Conservation (phyloP, 2,329 filamentous ascomycete genomes). For the Fulvia fulva region DNA sequence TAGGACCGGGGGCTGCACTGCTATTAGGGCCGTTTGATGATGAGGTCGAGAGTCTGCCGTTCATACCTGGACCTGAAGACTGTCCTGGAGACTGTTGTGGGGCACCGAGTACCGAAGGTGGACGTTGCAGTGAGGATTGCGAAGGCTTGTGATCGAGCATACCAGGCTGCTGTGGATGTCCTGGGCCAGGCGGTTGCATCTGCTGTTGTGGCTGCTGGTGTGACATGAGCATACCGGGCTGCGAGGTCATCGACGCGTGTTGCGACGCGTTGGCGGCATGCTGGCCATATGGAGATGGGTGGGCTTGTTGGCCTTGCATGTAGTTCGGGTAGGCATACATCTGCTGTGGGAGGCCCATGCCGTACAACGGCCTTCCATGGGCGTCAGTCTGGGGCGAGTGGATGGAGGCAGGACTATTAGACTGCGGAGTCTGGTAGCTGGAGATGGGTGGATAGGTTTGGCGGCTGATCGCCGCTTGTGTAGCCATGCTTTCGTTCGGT, state of each 20-base stretch:
- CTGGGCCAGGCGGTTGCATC: constrained; percentile 21
- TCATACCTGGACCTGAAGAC: constrained; percentile 31
- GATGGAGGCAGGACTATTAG: constrained; percentile 89
- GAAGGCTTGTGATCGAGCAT: constrained; percentile 27
- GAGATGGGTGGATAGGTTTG: constrained; percentile 73
- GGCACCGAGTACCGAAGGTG: constrained; percentile 23
- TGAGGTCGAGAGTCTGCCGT: constrained; percentile 16
- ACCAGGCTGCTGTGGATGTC: constrained; percentile 22
- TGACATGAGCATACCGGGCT: constrained; percentile 51
- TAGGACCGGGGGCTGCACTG: constrained; percentile 90
- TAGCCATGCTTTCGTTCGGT: constrained; percentile 66
- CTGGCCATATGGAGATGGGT: constrained; percentile 55
- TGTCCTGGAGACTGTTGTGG: constrained; percentile 29
- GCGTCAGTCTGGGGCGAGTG: constrained; percentile 90
- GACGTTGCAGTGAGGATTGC: constrained; percentile 24
- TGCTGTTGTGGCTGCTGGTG: constrained; percentile 42
- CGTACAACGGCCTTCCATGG: constrained; percentile 77
- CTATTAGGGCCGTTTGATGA: constrained; percentile 62
- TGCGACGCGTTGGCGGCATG: constrained; percentile 44
- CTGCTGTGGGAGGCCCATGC: constrained; percentile 76
- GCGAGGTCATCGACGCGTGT: constrained; percentile 53
- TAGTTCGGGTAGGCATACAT: constrained; percentile 70
- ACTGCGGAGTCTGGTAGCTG: constrained; percentile 85
- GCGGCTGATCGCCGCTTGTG: constrained; percentile 60
- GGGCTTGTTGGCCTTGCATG: constrained; percentile 39